Conservation (phyloP, 805 yeast genomes). For the Schwanniomyces vanrijiae region DNA sequence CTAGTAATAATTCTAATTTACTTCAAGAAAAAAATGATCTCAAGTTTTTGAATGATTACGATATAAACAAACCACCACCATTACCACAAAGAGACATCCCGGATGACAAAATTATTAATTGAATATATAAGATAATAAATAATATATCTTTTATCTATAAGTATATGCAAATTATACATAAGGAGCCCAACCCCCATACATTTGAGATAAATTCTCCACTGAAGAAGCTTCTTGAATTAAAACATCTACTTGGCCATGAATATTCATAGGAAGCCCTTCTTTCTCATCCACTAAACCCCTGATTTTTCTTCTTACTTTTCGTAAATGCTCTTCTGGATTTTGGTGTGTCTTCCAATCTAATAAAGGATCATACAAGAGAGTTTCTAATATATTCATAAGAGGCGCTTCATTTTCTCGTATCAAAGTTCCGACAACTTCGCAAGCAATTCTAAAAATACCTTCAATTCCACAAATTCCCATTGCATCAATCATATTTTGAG, state of each 20-base stretch:
- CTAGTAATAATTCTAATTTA: background rate
- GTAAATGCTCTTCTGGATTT: conserved; percentile 67
- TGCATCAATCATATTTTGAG: conserved; percentile 89
- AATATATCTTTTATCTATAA: background rate
- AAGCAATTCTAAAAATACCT: conserved; percentile 81
- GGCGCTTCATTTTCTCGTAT: conserved; percentile 79
- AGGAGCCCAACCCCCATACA: conserved; percentile 91
- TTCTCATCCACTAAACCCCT: conserved; percentile 77
- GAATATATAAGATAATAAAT: background rate
- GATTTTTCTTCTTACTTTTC: conserved; percentile 72
- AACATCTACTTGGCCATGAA: conserved; percentile 89
- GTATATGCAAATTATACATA: conserved; percentile 6
- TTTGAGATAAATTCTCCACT: conserved; percentile 65
- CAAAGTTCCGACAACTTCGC: conserved; percentile 77
- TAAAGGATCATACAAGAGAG: conserved; percentile 89
- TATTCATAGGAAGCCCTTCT: conserved; percentile 84
- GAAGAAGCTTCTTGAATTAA: conserved; percentile 81
- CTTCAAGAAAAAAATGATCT: background rate
- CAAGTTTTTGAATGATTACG: background rate
- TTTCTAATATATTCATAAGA: conserved; percentile 86
- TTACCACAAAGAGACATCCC: background rate
- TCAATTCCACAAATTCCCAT: conserved; percentile 88
- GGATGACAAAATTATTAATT: background rate
- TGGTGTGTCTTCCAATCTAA: conserved; percentile 65
- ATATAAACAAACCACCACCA: background rate